Percentiles rank a stretch among this genome's conserved stretches.
Conservation (phyloP, 768 basidiomycete species). For the Collybia sp. region DNA sequence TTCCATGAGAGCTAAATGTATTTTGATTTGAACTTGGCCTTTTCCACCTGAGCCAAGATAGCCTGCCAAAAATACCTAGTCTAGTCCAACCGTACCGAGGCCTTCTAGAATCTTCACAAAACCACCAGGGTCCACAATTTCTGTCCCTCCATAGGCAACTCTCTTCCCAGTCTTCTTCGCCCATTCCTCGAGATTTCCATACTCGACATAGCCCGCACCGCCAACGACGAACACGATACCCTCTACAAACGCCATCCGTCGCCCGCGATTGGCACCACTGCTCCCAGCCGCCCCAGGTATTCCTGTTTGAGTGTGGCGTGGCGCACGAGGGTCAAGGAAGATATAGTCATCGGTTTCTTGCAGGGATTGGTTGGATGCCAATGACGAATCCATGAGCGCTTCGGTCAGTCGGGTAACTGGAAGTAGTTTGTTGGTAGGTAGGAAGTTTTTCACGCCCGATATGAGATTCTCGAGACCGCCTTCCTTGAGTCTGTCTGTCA, state of each 20-base stretch:
- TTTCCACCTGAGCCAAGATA: neutral
- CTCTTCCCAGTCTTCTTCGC: constrained; percentile 75
- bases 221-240: constrained; percentile 93
- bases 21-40: neutral
- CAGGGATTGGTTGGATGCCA: constrained; percentile 90
- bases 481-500: constrained; percentile 90
- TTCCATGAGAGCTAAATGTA: neutral
- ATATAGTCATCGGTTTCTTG: constrained; percentile 96
- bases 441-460: constrained; percentile 96
- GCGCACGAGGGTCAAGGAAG: constrained; percentile 87
- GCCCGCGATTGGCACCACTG: constrained; percentile 33
- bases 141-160: constrained; percentile 93
- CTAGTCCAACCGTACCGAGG: constrained; percentile 43
- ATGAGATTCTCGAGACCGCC: constrained; percentile 96
- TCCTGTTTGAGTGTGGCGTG: constrained; percentile 48
- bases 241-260: constrained; percentile 78
- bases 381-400: constrained; percentile 95
- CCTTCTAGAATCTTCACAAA: constrained; percentile 73
- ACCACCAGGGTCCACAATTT: constrained; percentile 85
- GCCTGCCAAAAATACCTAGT: constrained; percentile 5
- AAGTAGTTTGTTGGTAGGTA: constrained; percentile 91
- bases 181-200: constrained; percentile 96
- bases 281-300: constrained; percentile 51
- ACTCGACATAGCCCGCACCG: constrained; percentile 96
- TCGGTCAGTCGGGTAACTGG: constrained; percentile 91